A percentile compares a stretch with the other conserved stretches of the same genome.
These are phyloP conservation scores for Triangularia setosa DNA, from an alignment of 2,329 filamentous ascomycete genomes.

Conservation along the genomic window DNA sequence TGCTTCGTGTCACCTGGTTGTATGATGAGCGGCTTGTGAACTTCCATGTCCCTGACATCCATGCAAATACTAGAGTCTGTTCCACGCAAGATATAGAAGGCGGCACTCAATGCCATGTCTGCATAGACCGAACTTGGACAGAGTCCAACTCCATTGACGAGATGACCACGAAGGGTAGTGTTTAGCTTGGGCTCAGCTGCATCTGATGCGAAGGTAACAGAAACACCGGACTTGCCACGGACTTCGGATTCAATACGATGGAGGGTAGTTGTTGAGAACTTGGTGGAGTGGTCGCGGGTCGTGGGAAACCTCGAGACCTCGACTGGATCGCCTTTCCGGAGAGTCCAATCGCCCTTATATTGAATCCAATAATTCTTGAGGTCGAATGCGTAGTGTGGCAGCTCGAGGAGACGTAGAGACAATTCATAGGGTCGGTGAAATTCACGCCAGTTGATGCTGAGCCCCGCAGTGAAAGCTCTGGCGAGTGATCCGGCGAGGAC, in stretches of 20 bases:
- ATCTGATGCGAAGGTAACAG: slow-evolving; percentile 12
- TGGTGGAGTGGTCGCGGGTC: background rate
- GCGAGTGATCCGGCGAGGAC: slow-evolving; percentile 39
- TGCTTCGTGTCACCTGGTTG: slow-evolving; percentile 7
- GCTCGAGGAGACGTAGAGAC: slow-evolving; percentile 46
- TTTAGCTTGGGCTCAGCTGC: slow-evolving; percentile 12
- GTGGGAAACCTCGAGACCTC: background rate
- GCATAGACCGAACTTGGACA: slow-evolving; percentile 17
- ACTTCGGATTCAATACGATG: slow-evolving; percentile 12
- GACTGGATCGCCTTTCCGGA: slow-evolving; percentile 50
- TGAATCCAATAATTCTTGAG: slow-evolving; percentile 60
- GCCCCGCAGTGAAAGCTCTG: slow-evolving; percentile 45
- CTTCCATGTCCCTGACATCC: slow-evolving; percentile 11
- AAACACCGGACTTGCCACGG: background rate
- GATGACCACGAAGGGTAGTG: slow-evolving; percentile 12
- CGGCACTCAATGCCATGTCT: slow-evolving; percentile 11
- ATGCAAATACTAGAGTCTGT: background rate
- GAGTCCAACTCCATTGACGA: slow-evolving; percentile 23
- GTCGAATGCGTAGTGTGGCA: slow-evolving; percentile 68
- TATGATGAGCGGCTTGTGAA: slow-evolving; percentile 8
- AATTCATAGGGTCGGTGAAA: slow-evolving; percentile 50
- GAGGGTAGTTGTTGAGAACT: slow-evolving; percentile 5
- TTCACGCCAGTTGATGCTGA: slow-evolving; percentile 66
- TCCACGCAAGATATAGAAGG: background rate
- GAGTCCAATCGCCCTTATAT: slow-evolving; percentile 61